Percentiles rank a stretch among this genome's conserved stretches.
phyloP scores from a whole-genome alignment of 371 early-diverging fungal genomes.

The Mucor piriformis region DNA sequence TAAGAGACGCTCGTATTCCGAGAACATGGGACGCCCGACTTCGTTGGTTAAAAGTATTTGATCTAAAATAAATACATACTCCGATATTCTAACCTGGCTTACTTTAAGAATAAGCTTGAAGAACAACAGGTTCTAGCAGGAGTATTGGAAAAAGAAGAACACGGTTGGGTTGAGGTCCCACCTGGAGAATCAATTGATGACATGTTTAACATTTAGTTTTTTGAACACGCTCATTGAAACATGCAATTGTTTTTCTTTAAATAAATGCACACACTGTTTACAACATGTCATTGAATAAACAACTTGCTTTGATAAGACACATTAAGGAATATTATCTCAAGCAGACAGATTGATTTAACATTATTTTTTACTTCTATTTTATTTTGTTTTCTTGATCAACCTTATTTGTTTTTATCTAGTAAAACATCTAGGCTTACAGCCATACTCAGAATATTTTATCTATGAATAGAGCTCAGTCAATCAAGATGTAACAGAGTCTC shows the following conservation, averaged over 20 bases:
- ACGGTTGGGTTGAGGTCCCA: constrained; percentile 2
- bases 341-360: too few species aligned
- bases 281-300: background rate
- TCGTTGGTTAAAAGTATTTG: constrained; percentile 3
- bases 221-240: background rate
- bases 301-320: background rate
- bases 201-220: background rate
- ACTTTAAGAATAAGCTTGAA: constrained; percentile 2
- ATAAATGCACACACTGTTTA: background rate
- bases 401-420: too few species aligned
- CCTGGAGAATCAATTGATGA: background rate
- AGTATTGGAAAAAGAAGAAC: background rate
- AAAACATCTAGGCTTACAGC: too few species aligned
- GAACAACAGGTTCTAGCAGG: background rate
- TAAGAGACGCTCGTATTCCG: constrained; percentile 2
- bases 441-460: too few species aligned
- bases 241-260: background rate
- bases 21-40: background rate
- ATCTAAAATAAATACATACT: constrained; percentile 1
- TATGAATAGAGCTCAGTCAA: too few species aligned
- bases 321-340: too few species aligned
- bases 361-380: too few species aligned
- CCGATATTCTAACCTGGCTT: background rate
- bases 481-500: too few species aligned
- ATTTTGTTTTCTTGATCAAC: too few species aligned